phyloP scores from a whole-genome alignment of 1,139 yeast species.

The Candida buenavistaensis region DNA sequence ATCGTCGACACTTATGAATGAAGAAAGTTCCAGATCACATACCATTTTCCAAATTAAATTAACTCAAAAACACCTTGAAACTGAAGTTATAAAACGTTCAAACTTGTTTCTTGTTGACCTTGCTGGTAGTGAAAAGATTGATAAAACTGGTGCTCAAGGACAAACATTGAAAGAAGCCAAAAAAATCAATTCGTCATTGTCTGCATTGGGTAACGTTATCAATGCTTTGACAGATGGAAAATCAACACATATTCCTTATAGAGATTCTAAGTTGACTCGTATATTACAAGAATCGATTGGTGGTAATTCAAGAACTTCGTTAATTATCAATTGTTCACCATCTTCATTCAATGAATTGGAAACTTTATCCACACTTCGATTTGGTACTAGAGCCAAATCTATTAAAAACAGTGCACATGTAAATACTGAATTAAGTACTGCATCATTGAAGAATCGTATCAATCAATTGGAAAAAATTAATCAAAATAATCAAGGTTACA shows the following conservation, averaged over 20 bases:
- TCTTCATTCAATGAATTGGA: constrained; percentile 73
- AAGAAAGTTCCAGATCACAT: constrained; percentile 69
- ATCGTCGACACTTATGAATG: constrained; percentile 71
- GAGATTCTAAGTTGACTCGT: constrained; percentile 84
- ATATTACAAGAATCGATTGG: constrained; percentile 84
- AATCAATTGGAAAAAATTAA: constrained; percentile 49
- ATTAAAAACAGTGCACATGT: constrained; percentile 71
- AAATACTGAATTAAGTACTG: constrained; percentile 65
- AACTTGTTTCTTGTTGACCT: constrained; percentile 81
- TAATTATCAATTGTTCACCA: constrained; percentile 83
- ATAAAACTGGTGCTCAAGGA: constrained; percentile 76
- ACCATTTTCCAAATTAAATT: constrained; percentile 67
- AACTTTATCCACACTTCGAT: constrained; percentile 79
- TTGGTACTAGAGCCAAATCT: constrained; percentile 79
- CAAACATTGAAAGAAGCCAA: constrained; percentile 90
- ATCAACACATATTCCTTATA: constrained; percentile 66
- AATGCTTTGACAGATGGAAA: constrained; percentile 51
- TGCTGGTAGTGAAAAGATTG: constrained; percentile 88
- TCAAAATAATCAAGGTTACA: constrained; percentile 42
- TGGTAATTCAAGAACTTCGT: constrained; percentile 75
- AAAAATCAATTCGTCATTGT: constrained; percentile 76
- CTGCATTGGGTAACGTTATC: constrained; percentile 83
- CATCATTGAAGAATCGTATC: constrained; percentile 52
- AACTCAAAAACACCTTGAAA: constrained; percentile 42
- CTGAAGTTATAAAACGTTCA: constrained; percentile 40